A percentile compares a stretch with the other conserved stretches of the same genome.
These are phyloP conservation scores for Dispira simplex DNA, from an alignment of 192 early-diverging fungal genomes.

Conservation along the genomic window DNA sequence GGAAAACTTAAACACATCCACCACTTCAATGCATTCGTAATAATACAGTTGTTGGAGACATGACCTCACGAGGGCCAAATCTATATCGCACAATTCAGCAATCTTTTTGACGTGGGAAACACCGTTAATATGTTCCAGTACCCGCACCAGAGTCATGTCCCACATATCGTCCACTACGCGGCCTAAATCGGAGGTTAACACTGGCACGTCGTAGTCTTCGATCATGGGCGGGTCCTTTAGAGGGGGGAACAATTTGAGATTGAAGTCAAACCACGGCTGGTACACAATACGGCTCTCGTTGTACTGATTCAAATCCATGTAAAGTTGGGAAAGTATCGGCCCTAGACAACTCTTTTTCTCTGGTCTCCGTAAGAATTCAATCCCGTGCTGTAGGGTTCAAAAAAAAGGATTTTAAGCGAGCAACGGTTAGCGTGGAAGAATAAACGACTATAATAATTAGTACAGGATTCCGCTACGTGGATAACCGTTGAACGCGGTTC, in stretches of 20 bases:
- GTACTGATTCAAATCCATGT: slow-evolving; percentile 1
- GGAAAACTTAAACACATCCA: slow-evolving; percentile 91
- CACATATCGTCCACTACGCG: slow-evolving; percentile 59
- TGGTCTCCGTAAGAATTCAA: slow-evolving; percentile 19
- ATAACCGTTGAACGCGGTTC: too few species aligned
- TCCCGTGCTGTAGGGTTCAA: slow-evolving; percentile 9
- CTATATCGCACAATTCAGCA: slow-evolving; percentile 61
- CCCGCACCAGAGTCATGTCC: slow-evolving; percentile 76
- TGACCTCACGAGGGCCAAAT: slow-evolving; percentile 50
- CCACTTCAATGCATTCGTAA: slow-evolving; percentile 80
- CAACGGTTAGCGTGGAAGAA: too few species aligned
- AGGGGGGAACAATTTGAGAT: slow-evolving; percentile 64
- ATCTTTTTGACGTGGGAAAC: slow-evolving; percentile 72
- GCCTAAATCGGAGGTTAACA: slow-evolving; percentile 51
- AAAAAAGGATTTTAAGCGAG: too few species aligned
- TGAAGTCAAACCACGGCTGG: neutral
- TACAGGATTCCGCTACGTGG: too few species aligned
- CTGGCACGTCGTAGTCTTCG: slow-evolving; percentile 71
- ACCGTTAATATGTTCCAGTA: slow-evolving; percentile 73
- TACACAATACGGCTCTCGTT: slow-evolving; percentile 8
- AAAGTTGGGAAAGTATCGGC: neutral
- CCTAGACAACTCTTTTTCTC: neutral
- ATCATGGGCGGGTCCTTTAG: slow-evolving; percentile 60
- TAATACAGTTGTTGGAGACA: slow-evolving; percentile 85
- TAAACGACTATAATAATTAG: too few species aligned